These are phyloP conservation scores for Hypoxylon sp. DNA, from an alignment of 2,329 filamentous ascomycete species.

Conservation along the genomic window DNA sequence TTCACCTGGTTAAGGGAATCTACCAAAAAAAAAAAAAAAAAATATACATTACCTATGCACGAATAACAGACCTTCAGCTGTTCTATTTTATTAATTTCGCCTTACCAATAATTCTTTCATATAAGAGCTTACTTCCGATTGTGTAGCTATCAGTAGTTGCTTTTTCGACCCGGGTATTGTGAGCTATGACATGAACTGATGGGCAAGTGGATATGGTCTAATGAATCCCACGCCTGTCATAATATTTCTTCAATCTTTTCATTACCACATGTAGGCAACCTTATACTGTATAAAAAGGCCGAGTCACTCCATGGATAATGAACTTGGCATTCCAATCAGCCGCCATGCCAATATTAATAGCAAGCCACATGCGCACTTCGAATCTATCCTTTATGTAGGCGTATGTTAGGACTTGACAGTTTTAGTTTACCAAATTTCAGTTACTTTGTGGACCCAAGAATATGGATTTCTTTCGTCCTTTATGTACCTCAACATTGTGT, in stretches of 20 bases:
- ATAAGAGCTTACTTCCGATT: neutral
- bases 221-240: neutral
- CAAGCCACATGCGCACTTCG: slow-evolving; percentile 6
- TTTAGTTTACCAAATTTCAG: neutral
- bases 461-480: neutral
- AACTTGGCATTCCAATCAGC: neutral
- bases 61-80: neutral
- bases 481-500: neutral
- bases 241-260: neutral
- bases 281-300: neutral
- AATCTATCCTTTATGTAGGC: neutral
- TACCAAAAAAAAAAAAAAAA: no score
- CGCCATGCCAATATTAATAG: neutral
- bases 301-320: neutral
- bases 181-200: slow-evolving; percentile 6
- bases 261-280: neutral
- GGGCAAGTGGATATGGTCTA: neutral
- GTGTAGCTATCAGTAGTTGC: neutral
- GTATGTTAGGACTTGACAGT: neutral
- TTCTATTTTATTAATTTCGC: neutral
- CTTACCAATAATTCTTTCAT: slow-evolving; percentile 1
- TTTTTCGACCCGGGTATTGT: slow-evolving; percentile 1
- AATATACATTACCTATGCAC: neutral
- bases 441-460: neutral
- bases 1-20: neutral